phyloP scores from a whole-genome alignment of 805 yeast genomes.

The Pichia ethanolica region DNA sequence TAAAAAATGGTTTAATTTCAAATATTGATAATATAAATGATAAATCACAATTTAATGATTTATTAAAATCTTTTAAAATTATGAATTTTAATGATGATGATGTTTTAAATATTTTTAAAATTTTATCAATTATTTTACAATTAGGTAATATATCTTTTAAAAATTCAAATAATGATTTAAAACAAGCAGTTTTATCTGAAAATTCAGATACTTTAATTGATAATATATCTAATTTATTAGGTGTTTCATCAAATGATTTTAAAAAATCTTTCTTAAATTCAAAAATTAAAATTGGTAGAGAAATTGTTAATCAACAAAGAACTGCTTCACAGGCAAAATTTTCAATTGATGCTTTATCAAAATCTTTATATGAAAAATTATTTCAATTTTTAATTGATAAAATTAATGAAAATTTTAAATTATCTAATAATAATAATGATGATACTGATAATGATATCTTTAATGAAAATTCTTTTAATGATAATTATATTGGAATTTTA shows the following conservation, averaged over 20 bases:
- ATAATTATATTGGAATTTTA: constrained; percentile 46
- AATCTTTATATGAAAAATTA: constrained; percentile 74
- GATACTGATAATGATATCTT: not conserved
- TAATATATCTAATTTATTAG: constrained; percentile 53
- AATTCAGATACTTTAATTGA: constrained; percentile 40
- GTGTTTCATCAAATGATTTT: constrained; percentile 45
- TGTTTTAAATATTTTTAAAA: constrained; percentile 49
- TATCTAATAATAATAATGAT: not conserved
- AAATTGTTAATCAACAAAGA: constrained; percentile 71
- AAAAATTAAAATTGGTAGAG: constrained; percentile 85
- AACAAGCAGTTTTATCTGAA: constrained; percentile 65
- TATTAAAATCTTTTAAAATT: constrained; percentile 59
- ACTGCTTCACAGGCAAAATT: constrained; percentile 73
- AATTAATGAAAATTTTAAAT: constrained; percentile 59
- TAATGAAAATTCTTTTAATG: constrained; percentile 14
- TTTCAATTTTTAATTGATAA: constrained; percentile 70
- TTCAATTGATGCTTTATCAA: constrained; percentile 81
- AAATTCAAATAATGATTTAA: constrained; percentile 47
- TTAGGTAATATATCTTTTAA: constrained; percentile 78
- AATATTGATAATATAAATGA: constrained; percentile 75
- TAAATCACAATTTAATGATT: constrained; percentile 51
- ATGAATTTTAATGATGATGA: constrained; percentile 62
- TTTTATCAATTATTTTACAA: constrained; percentile 71
- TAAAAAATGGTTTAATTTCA: constrained; percentile 43
- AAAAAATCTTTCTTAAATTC: constrained; percentile 63